These are phyloP conservation scores for Venturia pyrina DNA, from an alignment of 2,329 filamentous ascomycete genomes.

Conservation along the genomic window DNA sequence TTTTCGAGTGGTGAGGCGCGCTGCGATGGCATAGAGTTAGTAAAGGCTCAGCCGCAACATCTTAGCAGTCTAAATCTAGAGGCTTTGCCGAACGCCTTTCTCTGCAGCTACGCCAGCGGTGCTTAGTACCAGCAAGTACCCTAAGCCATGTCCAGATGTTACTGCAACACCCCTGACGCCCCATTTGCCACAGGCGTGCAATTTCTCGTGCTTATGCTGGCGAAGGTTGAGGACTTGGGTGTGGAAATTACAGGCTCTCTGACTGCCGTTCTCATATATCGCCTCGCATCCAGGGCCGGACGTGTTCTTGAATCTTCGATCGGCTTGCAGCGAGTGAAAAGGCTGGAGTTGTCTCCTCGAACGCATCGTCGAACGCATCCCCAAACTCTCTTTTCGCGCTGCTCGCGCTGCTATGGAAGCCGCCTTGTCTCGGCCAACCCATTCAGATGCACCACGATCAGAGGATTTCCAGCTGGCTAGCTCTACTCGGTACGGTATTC, in stretches of 20 bases:
- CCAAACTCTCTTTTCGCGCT: neutral
- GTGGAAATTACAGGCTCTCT: slow-evolving; percentile 2
- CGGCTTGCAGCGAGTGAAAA: neutral
- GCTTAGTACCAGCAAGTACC: neutral
- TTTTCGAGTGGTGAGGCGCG: slow-evolving; percentile 3
- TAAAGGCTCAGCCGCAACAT: slow-evolving; percentile 6
- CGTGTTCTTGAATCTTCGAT: neutral
- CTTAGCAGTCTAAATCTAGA: neutral
- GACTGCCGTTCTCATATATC: neutral
- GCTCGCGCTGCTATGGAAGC: neutral
- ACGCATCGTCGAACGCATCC: neutral
- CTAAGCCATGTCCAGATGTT: neutral
- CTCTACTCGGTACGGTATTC: neutral
- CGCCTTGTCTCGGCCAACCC: neutral
- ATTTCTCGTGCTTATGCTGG: neutral
- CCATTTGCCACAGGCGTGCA: neutral
- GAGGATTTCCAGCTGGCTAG: no score
- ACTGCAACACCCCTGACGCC: neutral
- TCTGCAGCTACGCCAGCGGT: neutral
- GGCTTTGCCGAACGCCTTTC: neutral
- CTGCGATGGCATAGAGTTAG: neutral
- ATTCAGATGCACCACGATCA: neutral
- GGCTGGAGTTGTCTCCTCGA: no score
- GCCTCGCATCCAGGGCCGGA: neutral
- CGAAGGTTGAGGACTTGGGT: neutral